Conservation (phyloP, 331 rosid genomes). For the Ulmus americana region DNA sequence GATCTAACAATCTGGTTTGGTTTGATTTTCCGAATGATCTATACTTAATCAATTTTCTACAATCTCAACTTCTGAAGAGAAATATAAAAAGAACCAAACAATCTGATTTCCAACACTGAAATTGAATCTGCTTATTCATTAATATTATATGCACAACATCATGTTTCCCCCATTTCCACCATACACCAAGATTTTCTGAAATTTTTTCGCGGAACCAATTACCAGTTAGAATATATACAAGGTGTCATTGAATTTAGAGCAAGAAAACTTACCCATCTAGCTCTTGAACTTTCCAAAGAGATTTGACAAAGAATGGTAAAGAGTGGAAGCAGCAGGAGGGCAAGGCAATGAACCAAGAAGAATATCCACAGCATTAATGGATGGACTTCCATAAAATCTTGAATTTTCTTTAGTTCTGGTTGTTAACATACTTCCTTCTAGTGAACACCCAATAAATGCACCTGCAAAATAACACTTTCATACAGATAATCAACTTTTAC, state of each 20-base stretch:
- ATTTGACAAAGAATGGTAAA: slow-evolving; percentile 17
- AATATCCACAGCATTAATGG: slow-evolving; percentile 15
- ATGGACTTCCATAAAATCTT: slow-evolving; percentile 22
- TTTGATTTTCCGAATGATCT: too few species aligned
- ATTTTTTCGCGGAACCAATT: too few species aligned
- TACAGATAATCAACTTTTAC: background rate
- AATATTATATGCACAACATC: too few species aligned
- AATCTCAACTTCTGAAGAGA: too few species aligned
- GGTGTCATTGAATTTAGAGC: background rate
- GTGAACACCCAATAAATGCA: slow-evolving; percentile 25
- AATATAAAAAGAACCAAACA: too few species aligned
- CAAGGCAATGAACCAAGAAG: slow-evolving; percentile 21
- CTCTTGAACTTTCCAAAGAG: slow-evolving; percentile 17
- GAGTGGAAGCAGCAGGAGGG: slow-evolving; percentile 27
- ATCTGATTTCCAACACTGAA: too few species aligned
- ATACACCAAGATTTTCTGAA: too few species aligned
- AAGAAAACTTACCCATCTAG: background rate
- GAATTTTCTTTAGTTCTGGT: slow-evolving; percentile 14
- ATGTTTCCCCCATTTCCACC: too few species aligned
- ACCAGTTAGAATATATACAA: too few species aligned
- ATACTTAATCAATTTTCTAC: too few species aligned
- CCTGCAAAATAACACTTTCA: background rate
- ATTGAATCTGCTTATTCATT: too few species aligned
- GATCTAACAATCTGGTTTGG: too few species aligned
- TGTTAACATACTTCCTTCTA: slow-evolving; percentile 19